Evolutionary conservation across 2,329 filamentous ascomycete species (phyloP).

Genomic region (Colletotrichum sp.): DNA sequence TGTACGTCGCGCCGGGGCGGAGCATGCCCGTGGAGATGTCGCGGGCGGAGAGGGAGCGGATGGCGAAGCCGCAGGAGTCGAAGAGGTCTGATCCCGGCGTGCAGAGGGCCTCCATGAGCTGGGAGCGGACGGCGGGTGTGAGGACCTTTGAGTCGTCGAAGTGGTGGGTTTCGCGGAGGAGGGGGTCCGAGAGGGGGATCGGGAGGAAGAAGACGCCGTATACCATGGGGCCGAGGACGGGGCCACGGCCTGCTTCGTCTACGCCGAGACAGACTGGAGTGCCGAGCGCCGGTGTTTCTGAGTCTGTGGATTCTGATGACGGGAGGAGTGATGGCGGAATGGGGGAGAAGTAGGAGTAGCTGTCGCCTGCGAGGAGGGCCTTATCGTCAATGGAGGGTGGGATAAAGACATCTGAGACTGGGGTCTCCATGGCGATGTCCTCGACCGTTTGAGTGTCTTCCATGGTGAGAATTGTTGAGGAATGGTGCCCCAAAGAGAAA

Average conservation of each 20-base stretch:
- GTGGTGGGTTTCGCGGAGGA: slow-evolving; percentile 79
- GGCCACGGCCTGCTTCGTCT: slow-evolving; percentile 92
- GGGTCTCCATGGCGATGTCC: slow-evolving; percentile 35
- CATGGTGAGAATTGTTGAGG: slow-evolving; percentile 29
- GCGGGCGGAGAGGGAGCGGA: slow-evolving; percentile 78
- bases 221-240: slow-evolving; percentile 85
- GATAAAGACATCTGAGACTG: slow-evolving; percentile 53
- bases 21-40: slow-evolving; percentile 85
- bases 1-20: slow-evolving; percentile 70
- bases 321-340: slow-evolving; percentile 66
- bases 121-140: slow-evolving; percentile 77
- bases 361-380: slow-evolving; percentile 65
- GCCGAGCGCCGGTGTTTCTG: slow-evolving; percentile 27
- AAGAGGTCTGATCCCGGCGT: slow-evolving; percentile 57
- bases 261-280: slow-evolving; percentile 77
- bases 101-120: slow-evolving; percentile 74
- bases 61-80: slow-evolving; percentile 78
- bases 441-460: slow-evolving; percentile 45
- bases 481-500: not conserved
- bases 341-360: slow-evolving; percentile 75
- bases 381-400: slow-evolving; percentile 70
- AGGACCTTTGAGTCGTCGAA: slow-evolving; percentile 97
- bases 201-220: slow-evolving; percentile 80
- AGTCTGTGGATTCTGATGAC: slow-evolving; percentile 21
- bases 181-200: slow-evolving; percentile 68